A percentile compares a stretch with the other conserved stretches of the same genome.
These are phyloP conservation scores for Strigomonas culicis DNA, from an alignment of 208 protist species.

Conservation along the genomic window DNA sequence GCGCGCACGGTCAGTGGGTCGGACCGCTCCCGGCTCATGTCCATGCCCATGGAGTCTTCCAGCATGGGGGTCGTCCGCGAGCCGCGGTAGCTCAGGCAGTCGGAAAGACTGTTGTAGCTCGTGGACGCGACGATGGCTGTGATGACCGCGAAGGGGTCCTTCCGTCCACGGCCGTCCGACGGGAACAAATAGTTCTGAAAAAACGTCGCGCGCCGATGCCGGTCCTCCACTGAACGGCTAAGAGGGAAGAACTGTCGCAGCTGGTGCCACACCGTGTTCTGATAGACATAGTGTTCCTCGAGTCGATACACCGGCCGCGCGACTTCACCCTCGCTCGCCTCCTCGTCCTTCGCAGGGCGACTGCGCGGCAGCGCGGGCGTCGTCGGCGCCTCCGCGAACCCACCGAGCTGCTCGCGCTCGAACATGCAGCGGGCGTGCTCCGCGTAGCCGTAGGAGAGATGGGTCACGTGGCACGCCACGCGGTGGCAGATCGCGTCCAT, in stretches of 20 bases:
- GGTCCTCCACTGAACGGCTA: not conserved
- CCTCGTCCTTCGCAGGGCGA: not conserved
- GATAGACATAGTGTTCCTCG: not conserved
- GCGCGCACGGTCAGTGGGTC: slow-evolving; percentile 38
- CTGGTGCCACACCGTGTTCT: too few relatives aligned
- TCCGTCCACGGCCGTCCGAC: not conserved
- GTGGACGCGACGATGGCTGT: not conserved
- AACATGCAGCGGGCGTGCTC: not conserved
- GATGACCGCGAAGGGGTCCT: not conserved
- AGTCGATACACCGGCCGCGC: not conserved
- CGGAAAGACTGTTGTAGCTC: not conserved
- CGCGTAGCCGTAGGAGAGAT: not conserved
- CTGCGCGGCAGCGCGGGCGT: too few relatives aligned
- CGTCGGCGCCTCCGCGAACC: not conserved
- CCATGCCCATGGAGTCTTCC: slow-evolving; percentile 15
- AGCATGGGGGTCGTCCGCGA: not conserved
- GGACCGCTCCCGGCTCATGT: slow-evolving; percentile 54
- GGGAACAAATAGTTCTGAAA: not conserved
- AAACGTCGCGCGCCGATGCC: too few relatives aligned
- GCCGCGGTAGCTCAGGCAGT: not conserved
- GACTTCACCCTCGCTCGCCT: not conserved
- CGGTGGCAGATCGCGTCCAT: not conserved
- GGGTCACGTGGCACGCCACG: not conserved
- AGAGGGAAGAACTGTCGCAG: not conserved
- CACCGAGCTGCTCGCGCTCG: not conserved